These are phyloP conservation scores for Nematocida ironsii DNA, from an alignment of 371 early-diverging fungal genomes.

Conservation along the genomic window DNA sequence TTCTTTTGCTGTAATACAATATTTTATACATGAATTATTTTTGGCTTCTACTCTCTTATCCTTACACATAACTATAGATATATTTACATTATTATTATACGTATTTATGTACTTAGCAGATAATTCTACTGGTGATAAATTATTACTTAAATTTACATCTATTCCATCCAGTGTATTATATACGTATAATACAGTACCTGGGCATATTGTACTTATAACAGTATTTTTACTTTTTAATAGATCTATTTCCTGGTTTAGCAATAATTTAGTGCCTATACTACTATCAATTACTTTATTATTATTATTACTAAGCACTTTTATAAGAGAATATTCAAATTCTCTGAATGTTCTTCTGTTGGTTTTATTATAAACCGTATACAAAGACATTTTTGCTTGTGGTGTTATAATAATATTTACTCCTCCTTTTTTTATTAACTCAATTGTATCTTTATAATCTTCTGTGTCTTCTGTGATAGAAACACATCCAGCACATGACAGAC, in stretches of 20 bases:
- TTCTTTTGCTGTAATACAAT: slow-evolving; percentile 33
- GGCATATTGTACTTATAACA: slow-evolving; percentile 35
- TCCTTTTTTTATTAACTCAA: slow-evolving; percentile 10
- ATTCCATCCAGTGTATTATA: slow-evolving; percentile 16
- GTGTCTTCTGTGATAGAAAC: slow-evolving; percentile 1
- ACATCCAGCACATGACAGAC: slow-evolving; percentile 20
- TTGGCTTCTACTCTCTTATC: slow-evolving; percentile 56
- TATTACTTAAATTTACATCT: slow-evolving; percentile 18
- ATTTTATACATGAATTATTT: slow-evolving; percentile 7
- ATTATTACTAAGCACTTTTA: neutral
- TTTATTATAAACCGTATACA: neutral
- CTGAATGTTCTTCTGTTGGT: slow-evolving; percentile 10
- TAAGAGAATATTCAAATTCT: slow-evolving; percentile 27
- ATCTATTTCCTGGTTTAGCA: neutral
- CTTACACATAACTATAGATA: slow-evolving; percentile 47
- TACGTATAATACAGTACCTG: slow-evolving; percentile 47
- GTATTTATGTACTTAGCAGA: slow-evolving; percentile 7
- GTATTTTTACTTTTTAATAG: neutral
- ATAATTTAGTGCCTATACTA: slow-evolving; percentile 3
- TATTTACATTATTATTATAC: neutral
- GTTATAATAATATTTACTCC: slow-evolving; percentile 24
- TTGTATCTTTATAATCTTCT: neutral
- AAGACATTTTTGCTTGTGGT: slow-evolving; percentile 42
- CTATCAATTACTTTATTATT: slow-evolving; percentile 27
- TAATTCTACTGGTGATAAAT: slow-evolving; percentile 38